Evolutionary conservation across 2,329 filamentous ascomycete genomes (phyloP).

Genomic region (Pochonia chlamydosporia): DNA sequence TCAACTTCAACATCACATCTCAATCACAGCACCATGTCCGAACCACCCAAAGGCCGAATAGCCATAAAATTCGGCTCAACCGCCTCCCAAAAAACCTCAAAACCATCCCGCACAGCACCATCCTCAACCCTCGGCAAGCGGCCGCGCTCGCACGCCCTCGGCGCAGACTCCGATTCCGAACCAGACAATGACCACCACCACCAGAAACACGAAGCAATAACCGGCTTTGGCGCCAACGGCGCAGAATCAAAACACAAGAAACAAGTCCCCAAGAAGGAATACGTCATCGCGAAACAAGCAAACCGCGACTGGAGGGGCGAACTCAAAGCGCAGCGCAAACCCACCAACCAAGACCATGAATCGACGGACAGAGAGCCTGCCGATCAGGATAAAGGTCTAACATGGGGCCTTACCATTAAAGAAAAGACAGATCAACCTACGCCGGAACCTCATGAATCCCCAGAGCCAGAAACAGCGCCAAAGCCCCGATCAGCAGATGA

Average conservation of each 20-base stretch:
- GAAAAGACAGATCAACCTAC: constrained; percentile 40
- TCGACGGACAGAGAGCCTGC: constrained; percentile 28
- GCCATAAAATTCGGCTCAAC: constrained; percentile 41
- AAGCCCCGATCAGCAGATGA: constrained; percentile 30
- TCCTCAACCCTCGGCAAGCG: constrained; percentile 44
- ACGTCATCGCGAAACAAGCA: constrained; percentile 51
- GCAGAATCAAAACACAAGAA: constrained; percentile 33
- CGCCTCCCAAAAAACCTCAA: constrained; percentile 19
- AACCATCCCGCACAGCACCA: constrained; percentile 25
- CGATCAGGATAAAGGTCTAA: constrained; percentile 48
- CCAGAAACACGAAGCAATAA: constrained; percentile 40
- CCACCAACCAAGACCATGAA: constrained; percentile 17
- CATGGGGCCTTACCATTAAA: constrained; percentile 45
- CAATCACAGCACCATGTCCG: constrained; percentile 28
- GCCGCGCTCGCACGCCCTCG: constrained; percentile 33
- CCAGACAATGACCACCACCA: constrained; percentile 24
- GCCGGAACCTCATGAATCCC: background rate
- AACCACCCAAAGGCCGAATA: constrained; percentile 34
- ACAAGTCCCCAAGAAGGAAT: constrained; percentile 27
- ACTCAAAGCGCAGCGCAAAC: constrained; percentile 39
- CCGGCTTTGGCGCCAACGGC: constrained; percentile 42
- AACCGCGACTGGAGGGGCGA: constrained; percentile 61
- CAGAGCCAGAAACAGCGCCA: background rate
- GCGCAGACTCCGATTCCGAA: constrained; percentile 38
- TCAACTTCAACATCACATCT: background rate